Evolutionary conservation across 2,329 filamentous ascomycete species (phyloP).

Genomic region (Paraphoma sp.): DNA sequence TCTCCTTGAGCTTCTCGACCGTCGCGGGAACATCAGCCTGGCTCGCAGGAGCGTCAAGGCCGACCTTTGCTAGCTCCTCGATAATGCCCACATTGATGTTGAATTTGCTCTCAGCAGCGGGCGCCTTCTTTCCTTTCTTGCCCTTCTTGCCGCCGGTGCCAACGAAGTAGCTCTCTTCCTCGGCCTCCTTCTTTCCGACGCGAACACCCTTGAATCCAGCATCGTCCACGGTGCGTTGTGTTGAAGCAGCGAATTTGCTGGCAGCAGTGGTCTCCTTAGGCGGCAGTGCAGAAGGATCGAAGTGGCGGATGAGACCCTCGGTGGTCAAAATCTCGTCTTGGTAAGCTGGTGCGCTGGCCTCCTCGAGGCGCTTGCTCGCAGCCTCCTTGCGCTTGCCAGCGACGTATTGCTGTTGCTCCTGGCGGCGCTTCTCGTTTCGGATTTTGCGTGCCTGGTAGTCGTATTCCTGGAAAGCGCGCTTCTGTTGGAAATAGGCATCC

Average conservation of each 20-base stretch:
- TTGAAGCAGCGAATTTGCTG: slow-evolving; percentile 75
- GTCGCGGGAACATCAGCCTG: slow-evolving; percentile 79
- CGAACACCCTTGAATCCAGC: slow-evolving; percentile 84
- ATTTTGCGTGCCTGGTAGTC: slow-evolving; percentile 83
- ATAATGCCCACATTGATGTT: slow-evolving; percentile 91
- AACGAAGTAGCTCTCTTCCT: slow-evolving; percentile 83
- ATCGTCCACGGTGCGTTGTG: slow-evolving; percentile 83
- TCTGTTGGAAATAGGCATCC: slow-evolving; percentile 83
- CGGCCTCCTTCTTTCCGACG: slow-evolving; percentile 84
- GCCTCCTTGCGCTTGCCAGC: slow-evolving; percentile 77
- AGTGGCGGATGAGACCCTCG: slow-evolving; percentile 86
- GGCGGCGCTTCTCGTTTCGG: slow-evolving; percentile 77
- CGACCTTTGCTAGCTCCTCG: slow-evolving; percentile 84
- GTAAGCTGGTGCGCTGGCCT: slow-evolving; percentile 86
- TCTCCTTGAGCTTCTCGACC: slow-evolving; percentile 89
- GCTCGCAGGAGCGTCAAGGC: slow-evolving; percentile 86
- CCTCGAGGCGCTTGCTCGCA: slow-evolving; percentile 77
- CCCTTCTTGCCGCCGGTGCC: slow-evolving; percentile 79
- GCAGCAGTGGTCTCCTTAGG: slow-evolving; percentile 68
- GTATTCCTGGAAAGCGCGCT: slow-evolving; percentile 81
- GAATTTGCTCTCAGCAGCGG: slow-evolving; percentile 68
- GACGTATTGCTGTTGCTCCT: slow-evolving; percentile 77
- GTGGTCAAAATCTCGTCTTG: slow-evolving; percentile 90
- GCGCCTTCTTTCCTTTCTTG: slow-evolving; percentile 80
- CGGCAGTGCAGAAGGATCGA: slow-evolving; percentile 74